Conservation (phyloP, 768 basidiomycete species). For the Rhodotorula toruloides region DNA sequence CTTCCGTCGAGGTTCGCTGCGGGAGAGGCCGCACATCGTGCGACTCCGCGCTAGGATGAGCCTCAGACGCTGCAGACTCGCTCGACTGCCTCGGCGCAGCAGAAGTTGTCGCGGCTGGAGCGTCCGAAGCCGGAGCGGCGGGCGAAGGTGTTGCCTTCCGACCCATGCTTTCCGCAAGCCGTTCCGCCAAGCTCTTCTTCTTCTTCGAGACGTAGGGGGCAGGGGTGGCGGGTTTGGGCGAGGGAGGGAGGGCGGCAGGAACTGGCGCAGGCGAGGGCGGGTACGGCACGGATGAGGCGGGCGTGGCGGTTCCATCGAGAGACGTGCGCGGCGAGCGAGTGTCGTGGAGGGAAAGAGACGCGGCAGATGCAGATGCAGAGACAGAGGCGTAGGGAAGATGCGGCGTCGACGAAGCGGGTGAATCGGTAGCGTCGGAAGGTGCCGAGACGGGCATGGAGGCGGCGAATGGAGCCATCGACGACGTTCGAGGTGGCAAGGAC, state of each 20-base stretch:
- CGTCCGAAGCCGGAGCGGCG: neutral
- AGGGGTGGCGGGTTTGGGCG: neutral
- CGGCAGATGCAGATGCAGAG: neutral
- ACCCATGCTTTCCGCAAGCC: conserved; percentile 25
- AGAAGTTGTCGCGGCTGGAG: neutral
- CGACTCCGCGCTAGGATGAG: neutral
- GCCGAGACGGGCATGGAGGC: conserved; percentile 1
- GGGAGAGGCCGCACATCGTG: neutral
- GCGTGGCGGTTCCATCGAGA: no score
- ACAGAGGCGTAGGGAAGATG: conserved; percentile 1
- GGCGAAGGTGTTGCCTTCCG: neutral
- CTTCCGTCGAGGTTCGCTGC: neutral
- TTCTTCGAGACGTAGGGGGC: conserved; percentile 4
- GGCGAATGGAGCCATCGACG: neutral
- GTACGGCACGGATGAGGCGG: neutral
- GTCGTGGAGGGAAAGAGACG: conserved; percentile 1
- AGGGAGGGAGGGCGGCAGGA: conserved; percentile 7
- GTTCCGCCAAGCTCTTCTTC: conserved; percentile 24
- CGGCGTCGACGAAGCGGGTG: conserved; percentile 1
- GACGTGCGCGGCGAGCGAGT: conserved; percentile 20
- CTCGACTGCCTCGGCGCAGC: neutral
- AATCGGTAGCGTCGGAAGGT: neutral
- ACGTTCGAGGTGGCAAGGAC: neutral
- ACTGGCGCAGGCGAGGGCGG: conserved; percentile 11
- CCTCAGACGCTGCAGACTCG: neutral